Conservation (phyloP, 148 eudicot genomes). For the Dianthus caryophyllus region DNA sequence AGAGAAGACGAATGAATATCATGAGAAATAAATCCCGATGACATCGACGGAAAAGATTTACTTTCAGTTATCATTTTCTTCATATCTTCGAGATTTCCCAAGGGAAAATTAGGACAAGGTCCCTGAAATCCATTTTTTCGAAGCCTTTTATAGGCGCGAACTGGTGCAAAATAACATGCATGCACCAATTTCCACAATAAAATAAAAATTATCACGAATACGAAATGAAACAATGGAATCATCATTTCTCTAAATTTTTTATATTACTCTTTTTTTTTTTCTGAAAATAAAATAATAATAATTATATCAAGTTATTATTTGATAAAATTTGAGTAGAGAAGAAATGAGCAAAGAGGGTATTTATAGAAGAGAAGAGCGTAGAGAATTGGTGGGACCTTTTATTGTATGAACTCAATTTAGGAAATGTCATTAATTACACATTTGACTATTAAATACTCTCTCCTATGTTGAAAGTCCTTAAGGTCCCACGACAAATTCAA, state of each 20-base stretch:
- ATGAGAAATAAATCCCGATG: slow-evolving; percentile 31
- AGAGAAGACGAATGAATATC: slow-evolving; percentile 73
- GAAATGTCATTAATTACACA: not conserved
- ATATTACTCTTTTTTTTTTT: too few species aligned
- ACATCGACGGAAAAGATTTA: not conserved
- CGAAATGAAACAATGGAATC: not conserved
- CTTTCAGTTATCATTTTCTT: slow-evolving; percentile 26
- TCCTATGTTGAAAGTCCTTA: too few species aligned
- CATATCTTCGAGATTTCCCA: slow-evolving; percentile 65
- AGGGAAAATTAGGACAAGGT: slow-evolving; percentile 66
- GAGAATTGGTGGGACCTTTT: not conserved
- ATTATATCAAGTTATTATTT: too few species aligned
- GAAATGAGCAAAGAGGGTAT: not conserved
- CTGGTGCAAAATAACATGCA: slow-evolving; percentile 51
- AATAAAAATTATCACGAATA: slow-evolving; percentile 23
- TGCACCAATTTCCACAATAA: slow-evolving; percentile 40
- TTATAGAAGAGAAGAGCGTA: not conserved
- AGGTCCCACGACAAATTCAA: too few species aligned
- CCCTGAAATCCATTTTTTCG: slow-evolving; percentile 55
- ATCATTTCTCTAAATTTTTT: not conserved
- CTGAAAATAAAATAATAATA: too few species aligned
- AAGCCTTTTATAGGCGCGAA: slow-evolving; percentile 33
- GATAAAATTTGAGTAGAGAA: not conserved
- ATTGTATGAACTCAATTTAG: not conserved
- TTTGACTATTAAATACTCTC: too few species aligned